phyloP scores from a whole-genome alignment of 73 alveolate genomes.

The Paramecium primaurelia region DNA sequence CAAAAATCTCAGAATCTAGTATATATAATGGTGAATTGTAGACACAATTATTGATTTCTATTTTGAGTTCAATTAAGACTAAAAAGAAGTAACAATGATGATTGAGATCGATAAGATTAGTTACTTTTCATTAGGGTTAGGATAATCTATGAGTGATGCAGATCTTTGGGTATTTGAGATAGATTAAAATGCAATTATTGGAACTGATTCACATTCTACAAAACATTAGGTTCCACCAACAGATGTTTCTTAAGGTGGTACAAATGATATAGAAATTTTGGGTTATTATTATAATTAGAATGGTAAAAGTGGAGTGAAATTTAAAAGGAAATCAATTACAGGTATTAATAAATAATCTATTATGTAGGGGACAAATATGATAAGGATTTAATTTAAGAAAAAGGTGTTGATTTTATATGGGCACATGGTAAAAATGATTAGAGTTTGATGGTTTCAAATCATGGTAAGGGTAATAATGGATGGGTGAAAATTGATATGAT shows the following conservation, averaged over 20 bases:
- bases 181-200: background rate
- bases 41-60: background rate
- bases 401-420: background rate
- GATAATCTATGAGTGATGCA: background rate
- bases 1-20: background rate
- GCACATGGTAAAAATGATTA: background rate
- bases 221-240: background rate
- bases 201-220: background rate
- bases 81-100: background rate
- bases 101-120: background rate
- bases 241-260: background rate
- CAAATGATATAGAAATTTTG: background rate
- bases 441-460: background rate
- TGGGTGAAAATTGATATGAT: background rate
- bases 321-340: background rate
- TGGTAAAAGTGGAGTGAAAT: background rate
- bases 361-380: background rate
- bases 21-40: background rate
- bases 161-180: conserved; percentile 25
- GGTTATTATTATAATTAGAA: background rate
- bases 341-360: background rate
- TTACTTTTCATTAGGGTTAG: background rate
- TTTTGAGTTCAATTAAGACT: background rate
- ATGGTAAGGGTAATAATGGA: background rate
- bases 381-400: background rate